A percentile compares a stretch with the other conserved stretches of the same genome.
These are phyloP conservation scores for Talaromyces islandicus DNA, from an alignment of 2,329 filamentous ascomycete genomes.

Conservation along the genomic window DNA sequence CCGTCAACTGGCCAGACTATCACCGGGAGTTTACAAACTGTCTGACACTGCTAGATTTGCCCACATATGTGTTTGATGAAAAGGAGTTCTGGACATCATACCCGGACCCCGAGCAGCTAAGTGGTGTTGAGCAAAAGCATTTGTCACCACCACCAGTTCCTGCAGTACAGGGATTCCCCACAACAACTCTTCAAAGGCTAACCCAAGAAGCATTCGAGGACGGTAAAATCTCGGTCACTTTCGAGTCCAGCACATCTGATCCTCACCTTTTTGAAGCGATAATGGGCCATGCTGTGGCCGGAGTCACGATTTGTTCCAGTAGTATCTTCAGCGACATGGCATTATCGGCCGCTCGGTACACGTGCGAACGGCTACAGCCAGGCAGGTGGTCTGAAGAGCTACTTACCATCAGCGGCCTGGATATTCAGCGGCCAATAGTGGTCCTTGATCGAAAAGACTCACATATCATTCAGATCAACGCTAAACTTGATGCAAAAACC, in stretches of 20 bases:
- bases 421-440: neutral
- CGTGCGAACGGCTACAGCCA: neutral
- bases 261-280: constrained; percentile 28
- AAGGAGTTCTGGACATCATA: constrained; percentile 22
- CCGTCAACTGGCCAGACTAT: constrained; percentile 63
- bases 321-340: constrained; percentile 4
- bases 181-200: neutral
- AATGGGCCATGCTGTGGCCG: constrained; percentile 27
- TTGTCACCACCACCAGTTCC: neutral
- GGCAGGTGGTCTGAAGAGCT: neutral
- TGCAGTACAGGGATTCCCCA: neutral
- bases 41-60: constrained; percentile 16
- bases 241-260: constrained; percentile 28
- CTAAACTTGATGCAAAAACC: neutral
- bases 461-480: neutral
- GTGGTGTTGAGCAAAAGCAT: neutral
- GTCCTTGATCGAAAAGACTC: neutral
- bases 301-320: neutral
- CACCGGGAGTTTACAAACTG: constrained; percentile 48
- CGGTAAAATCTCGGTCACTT: constrained; percentile 17
- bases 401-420: neutral
- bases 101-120: neutral
- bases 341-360: neutral
- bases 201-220: neutral
- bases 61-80: constrained; percentile 19